Evolutionary conservation across 169 alveolate genomes (phyloP).

Genomic region (Sarcocystis neurona): DNA sequence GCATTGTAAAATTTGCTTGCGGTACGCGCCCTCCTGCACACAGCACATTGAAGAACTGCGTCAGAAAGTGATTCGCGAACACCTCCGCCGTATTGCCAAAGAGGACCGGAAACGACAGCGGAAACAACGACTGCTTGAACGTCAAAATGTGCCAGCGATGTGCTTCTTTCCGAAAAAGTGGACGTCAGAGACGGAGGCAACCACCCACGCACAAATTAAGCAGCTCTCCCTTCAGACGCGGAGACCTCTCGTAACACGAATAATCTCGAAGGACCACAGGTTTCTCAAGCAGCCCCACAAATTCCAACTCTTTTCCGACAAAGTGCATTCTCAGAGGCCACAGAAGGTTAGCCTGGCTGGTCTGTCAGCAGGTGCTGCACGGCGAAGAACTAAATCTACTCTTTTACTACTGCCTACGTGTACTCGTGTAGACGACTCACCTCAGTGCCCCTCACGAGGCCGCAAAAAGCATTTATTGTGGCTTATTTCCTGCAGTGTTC

Average conservation of each 20-base stretch:
- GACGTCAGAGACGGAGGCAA: slow-evolving; percentile 19
- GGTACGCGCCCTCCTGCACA: neutral
- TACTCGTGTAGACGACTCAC: no score
- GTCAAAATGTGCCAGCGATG: neutral
- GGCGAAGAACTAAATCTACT: no score
- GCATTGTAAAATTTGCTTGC: no score
- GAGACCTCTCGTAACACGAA: slow-evolving; percentile 13
- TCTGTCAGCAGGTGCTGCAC: no score
- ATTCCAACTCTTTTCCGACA: slow-evolving; percentile 38
- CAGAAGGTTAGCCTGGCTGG: slow-evolving; percentile 35
- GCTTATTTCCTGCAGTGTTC: neutral
- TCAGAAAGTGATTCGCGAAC: neutral
- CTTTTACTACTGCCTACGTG: no score
- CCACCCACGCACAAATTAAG: slow-evolving; percentile 29
- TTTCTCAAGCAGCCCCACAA: neutral
- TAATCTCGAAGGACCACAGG: neutral
- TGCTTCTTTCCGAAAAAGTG: neutral
- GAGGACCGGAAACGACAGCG: neutral
- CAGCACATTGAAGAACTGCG: neutral
- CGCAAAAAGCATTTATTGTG: no score
- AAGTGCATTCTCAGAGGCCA: slow-evolving; percentile 10
- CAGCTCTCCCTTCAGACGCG: slow-evolving; percentile 27
- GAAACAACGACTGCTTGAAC: neutral
- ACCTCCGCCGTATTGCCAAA: neutral
- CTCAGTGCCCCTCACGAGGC: no score